Base-by-base conservation (phyloP, 768 basidiomycete species). In the Lyophyllum atratum region DNA sequence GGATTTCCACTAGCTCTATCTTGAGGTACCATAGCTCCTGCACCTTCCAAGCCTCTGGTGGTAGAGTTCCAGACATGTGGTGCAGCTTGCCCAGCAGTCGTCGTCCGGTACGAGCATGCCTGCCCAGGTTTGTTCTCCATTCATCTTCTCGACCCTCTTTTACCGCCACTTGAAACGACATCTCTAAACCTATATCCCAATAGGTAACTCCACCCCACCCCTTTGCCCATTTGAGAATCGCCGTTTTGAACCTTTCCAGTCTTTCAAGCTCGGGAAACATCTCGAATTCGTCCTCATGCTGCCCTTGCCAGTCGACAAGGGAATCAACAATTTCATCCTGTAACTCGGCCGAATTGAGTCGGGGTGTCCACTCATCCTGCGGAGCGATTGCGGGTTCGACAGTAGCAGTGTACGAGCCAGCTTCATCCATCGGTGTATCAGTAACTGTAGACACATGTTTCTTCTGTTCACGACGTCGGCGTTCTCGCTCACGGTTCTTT, bases 41-140 rank as follows among this genome's bases (percentile, higher is more conserved):
- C 4, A 61, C 24, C 9, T 46, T 50, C 48, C 49, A 55, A 7
- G 44, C n/a, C 22, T 55, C 45, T 11, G n/a, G 24, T 2, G 58
- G 58, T 19, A 59, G 49, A 5, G 14, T 10, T 15, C 45, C 37
- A 10, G 55, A 33, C 40, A 59, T 50, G 5, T 14, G 17, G 9
- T 34, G 29, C 9, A 59, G 19, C 17, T 40, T 34, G 2, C 8
- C 12, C 1, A 59, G 40, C 15, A 55, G 7, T 5, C 4, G 9
- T 1, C 43, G 49, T 8, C 54, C 54, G 10, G 7, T 2, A 15
- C 10, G 26, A 15, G 58, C 42, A 34, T 59, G 58, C 2, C 14
- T 25, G 17, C 40, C 15, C 34, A 39, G 12, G 17, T 42, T 17
- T 19, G 8, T n/a, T 42, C 21, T 64, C 80, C 29, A 31, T 31